Evolutionary conservation across 768 basidiomycete species (phyloP).

Genomic region (Boletus fagicola): DNA sequence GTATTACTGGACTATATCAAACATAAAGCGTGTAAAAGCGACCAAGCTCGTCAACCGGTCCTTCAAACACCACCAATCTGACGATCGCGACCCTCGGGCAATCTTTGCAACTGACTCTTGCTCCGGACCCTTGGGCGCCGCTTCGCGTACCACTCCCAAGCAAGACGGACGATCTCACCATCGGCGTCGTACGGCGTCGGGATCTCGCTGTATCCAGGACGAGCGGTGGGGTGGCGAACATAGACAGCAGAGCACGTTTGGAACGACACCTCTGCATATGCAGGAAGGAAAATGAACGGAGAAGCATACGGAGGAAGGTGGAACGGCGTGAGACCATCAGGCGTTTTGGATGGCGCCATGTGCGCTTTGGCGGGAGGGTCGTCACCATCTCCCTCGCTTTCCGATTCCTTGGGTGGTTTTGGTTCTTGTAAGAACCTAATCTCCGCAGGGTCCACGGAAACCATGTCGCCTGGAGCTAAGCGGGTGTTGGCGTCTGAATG

Average conservation of each 20-base stretch:
- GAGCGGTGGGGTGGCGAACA: constrained; percentile 93
- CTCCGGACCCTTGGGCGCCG: constrained; percentile 66
- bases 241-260: constrained; percentile 88
- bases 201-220: constrained; percentile 94
- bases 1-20: constrained; percentile 3
- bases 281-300: constrained; percentile 91
- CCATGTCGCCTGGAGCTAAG: constrained; percentile 91
- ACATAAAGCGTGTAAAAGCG: neutral
- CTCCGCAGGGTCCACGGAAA: constrained; percentile 79
- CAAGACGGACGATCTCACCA: constrained; percentile 85
- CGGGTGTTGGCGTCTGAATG: constrained; percentile 82
- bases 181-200: constrained; percentile 96
- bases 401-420: constrained; percentile 15
- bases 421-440: constrained; percentile 67
- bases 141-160: constrained; percentile 95
- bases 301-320: constrained; percentile 82
- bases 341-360: neutral
- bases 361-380: neutral
- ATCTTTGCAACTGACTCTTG: constrained; percentile 55
- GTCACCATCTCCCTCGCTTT: constrained; percentile 4
- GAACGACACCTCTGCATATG: constrained; percentile 85
- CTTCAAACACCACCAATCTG: constrained; percentile 24
- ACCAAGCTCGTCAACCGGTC: neutral
- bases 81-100: constrained; percentile 62
- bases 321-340: constrained; percentile 62